Evolutionary conservation across 306 rosid species (phyloP), one percentile per base, ranked within the genome.

Genomic region (Lathyrus tuberosus): DNA sequence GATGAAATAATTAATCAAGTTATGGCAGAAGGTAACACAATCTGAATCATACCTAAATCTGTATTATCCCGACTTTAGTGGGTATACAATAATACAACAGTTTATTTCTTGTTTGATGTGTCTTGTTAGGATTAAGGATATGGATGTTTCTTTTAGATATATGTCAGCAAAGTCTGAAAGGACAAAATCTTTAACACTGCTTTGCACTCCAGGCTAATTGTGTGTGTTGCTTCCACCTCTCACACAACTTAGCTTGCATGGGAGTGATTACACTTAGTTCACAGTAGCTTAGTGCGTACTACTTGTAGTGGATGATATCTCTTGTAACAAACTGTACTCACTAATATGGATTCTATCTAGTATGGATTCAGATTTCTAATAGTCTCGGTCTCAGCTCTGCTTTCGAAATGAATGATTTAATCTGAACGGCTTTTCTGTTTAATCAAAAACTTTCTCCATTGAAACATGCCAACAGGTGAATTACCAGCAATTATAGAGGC

Each of bases 1-100:
- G 99, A 95, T 72, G 99, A 95, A 81, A 95, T 95, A 71, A 95
- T 95, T 82, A 95, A 41, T 82, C 99, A 95, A 83, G 99, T 95
- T 78, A 95, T 95, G 99, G 97, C 97, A 60, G 99, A 95, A 95
- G 99, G 99, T 91, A 82, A 15, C 33, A 43, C 35, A 65, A 31
- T 64, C 46, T 62, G 44, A 65, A 67, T 26, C 65, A 78, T 60
- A 30, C 44, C 49, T 66, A 26, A 44, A 40, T 71, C 62, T 70
- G 53, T 58, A 52, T 65, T 30, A 37, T 74, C 54, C 26, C 51
- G 31, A 56, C 68, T 74, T 38, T 22, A 49, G 30, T 47, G 46
- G 49, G 37, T 33, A 70, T 17, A n/a, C 38, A 40, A 3, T 47
- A 35, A 70, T 17, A n/a, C 38, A 40, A 3, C 56, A 35, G 57